Percentiles rank a stretch among this genome's conserved stretches.
phyloP scores from a whole-genome alignment of 2,329 filamentous ascomycete genomes.

The Knufia petricola region DNA sequence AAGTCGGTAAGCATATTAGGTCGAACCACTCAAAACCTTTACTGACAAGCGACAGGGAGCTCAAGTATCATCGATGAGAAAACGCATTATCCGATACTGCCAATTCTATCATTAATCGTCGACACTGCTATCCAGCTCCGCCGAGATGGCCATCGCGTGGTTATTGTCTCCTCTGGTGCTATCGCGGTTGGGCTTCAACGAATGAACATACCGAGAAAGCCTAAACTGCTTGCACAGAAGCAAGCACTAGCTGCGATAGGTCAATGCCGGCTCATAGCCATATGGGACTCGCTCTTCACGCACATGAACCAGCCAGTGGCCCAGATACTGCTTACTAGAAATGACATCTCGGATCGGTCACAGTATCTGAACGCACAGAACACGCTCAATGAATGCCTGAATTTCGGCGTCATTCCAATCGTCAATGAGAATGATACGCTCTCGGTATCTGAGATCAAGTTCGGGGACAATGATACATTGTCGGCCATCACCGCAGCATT shows the following conservation, averaged over 20 bases:
- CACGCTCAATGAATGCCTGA: constrained; percentile 77
- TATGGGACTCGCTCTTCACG: constrained; percentile 88
- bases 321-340: constrained; percentile 86
- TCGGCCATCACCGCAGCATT: constrained; percentile 95
- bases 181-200: constrained; percentile 86
- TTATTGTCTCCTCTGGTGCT: constrained; percentile 94
- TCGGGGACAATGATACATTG: constrained; percentile 95
- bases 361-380: constrained; percentile 97
- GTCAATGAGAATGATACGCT: constrained; percentile 98
- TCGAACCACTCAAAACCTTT: too few species aligned
- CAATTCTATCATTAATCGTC: constrained; percentile 83
- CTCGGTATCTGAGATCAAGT: constrained; percentile 96
- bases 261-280: constrained; percentile 85
- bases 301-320: constrained; percentile 85
- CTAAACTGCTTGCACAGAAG: constrained; percentile 80
- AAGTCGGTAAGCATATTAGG: constrained; percentile 69
- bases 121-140: constrained; percentile 82
- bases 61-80: constrained; percentile 98
- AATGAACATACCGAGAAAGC: constrained; percentile 79
- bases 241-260: constrained; percentile 92
- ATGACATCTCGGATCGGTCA: constrained; percentile 89
- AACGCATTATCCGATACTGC: constrained; percentile 85
- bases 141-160: constrained; percentile 84
- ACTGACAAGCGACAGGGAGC: constrained; percentile 53
- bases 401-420: constrained; percentile 94